phyloP scores from a whole-genome alignment of 805 yeast genomes.

The Citeromyces matritensis region DNA sequence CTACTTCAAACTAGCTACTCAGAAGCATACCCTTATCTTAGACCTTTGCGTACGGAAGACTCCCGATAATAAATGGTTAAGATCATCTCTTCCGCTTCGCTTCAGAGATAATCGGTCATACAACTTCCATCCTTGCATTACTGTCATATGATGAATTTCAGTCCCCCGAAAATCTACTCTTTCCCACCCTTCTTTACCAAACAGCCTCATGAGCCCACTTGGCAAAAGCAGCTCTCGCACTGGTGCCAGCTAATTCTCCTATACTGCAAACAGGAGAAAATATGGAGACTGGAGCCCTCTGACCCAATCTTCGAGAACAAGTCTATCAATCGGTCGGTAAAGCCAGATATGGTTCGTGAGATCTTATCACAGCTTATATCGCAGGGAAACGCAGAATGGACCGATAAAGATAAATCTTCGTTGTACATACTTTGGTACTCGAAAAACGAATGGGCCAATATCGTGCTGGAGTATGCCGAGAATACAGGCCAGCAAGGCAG shows the following conservation, averaged over 20 bases:
- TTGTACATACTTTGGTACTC: slow-evolving; percentile 52
- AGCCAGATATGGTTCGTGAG: slow-evolving; percentile 35
- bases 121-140: too few species aligned
- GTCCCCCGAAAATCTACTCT: slow-evolving; percentile 39
- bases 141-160: slow-evolving; percentile 3
- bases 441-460: slow-evolving; percentile 52
- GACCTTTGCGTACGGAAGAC: too few species aligned
- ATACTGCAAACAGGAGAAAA: slow-evolving; percentile 39
- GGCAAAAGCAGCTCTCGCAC: slow-evolving; percentile 60
- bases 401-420: slow-evolving; percentile 23
- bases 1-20: too few species aligned
- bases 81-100: too few species aligned
- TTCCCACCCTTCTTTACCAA: slow-evolving; percentile 90
- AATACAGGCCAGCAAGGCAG: slow-evolving; percentile 64
- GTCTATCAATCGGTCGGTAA: slow-evolving; percentile 34
- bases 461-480: slow-evolving; percentile 57
- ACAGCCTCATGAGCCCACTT: slow-evolving; percentile 73
- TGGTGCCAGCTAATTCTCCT: slow-evolving; percentile 52
- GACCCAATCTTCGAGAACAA: slow-evolving; percentile 35
- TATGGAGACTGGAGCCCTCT: slow-evolving; percentile 34
- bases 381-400: slow-evolving; percentile 41
- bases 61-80: too few species aligned
- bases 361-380: slow-evolving; percentile 44
- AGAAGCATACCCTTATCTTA: too few species aligned
- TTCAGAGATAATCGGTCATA: too few species aligned